These are phyloP conservation scores for Aegilops longissima DNA, from an alignment of 176 grass and related monocot genomes.

Conservation along the genomic window DNA sequence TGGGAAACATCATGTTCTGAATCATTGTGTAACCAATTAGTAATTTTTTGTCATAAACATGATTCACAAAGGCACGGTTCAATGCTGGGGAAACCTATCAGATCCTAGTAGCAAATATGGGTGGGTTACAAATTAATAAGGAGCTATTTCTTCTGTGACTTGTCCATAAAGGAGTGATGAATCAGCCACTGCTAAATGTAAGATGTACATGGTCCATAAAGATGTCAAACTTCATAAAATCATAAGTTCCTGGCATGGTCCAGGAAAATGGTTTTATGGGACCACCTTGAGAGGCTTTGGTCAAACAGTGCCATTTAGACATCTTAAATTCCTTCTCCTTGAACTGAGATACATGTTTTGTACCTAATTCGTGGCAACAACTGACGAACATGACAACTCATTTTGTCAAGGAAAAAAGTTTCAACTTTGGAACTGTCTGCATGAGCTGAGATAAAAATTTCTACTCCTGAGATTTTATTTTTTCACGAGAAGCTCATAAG, in stretches of 20 bases:
- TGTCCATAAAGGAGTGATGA: not conserved
- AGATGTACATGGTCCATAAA: not conserved
- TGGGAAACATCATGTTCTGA: not conserved
- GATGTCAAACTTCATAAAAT: not conserved
- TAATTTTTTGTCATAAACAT: not conserved
- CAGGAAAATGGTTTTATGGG: not conserved
- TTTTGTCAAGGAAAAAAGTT: not conserved
- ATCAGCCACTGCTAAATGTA: not conserved
- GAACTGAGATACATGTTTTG: not conserved
- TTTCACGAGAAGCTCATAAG: constrained; percentile 1
- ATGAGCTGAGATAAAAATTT: not conserved
- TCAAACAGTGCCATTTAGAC: not conserved
- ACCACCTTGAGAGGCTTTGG: not conserved
- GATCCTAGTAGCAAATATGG: not conserved
- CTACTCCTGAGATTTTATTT: not conserved
- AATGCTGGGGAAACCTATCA: not conserved
- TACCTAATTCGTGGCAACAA: not conserved
- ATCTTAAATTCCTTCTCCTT: not conserved
- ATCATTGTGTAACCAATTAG: not conserved
- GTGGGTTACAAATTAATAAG: not conserved
- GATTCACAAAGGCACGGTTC: not conserved
- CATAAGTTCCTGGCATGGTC: not conserved
- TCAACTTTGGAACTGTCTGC: not conserved
- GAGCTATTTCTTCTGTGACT: not conserved
- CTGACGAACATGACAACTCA: not conserved